Evolutionary conservation across 345 rosid genomes (phyloP).

Genomic region (Arabis alpina): DNA sequence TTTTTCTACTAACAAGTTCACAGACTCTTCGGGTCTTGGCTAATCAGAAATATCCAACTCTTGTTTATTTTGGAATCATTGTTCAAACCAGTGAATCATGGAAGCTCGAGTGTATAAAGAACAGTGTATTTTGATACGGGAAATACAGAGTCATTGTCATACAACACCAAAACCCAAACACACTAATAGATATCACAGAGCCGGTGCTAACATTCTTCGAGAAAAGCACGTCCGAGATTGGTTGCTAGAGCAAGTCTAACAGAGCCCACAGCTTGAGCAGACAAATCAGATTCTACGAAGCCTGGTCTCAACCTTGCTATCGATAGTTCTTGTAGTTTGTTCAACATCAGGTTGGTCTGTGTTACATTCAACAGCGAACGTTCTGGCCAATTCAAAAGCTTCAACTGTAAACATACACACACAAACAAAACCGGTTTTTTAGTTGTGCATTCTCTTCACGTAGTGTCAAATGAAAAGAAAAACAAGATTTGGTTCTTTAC

Average conservation of each 20-base stretch:
- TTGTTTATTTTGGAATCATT: not conserved
- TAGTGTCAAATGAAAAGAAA: not conserved
- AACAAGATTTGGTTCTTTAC: conserved; percentile 47
- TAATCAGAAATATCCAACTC: no score
- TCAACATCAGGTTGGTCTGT: conserved; percentile 74
- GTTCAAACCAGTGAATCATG: not conserved
- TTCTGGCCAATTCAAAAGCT: conserved; percentile 75
- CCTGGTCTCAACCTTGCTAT: conserved; percentile 74
- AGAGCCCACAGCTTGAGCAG: conserved; percentile 62
- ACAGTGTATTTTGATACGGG: not conserved
- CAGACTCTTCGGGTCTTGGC: no score
- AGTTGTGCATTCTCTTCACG: not conserved
- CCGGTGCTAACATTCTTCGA: conserved; percentile 54
- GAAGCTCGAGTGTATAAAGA: not conserved
- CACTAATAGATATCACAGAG: not conserved
- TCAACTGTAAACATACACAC: conserved; percentile 57
- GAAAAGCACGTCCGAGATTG: conserved; percentile 83
- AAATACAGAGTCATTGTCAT: conserved; percentile 2
- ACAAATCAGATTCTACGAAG: conserved; percentile 62
- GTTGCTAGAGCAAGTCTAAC: conserved; percentile 83
- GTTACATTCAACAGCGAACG: conserved; percentile 67
- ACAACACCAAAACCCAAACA: not conserved
- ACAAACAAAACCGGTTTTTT: not conserved
- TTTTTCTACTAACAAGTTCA: no score
- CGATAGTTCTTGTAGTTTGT: conserved; percentile 82